Evolutionary conservation across 1,139 yeast species (phyloP).

Genomic region (Petasospora fabianii): DNA sequence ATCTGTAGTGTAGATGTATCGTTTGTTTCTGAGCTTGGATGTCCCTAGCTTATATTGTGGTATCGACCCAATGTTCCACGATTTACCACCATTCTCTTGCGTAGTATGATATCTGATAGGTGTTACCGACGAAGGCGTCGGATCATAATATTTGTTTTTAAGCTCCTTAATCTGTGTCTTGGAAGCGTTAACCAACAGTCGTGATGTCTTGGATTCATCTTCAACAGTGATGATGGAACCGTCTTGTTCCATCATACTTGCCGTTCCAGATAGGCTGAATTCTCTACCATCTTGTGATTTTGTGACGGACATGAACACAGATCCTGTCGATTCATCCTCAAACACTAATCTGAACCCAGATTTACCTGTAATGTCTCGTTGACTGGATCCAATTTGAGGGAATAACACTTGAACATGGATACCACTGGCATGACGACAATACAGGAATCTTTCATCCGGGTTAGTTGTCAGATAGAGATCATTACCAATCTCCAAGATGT

Average conservation of each 20-base stretch:
- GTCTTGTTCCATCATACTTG: constrained; percentile 15
- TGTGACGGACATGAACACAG: constrained; percentile 1
- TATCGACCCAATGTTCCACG: constrained; percentile 46
- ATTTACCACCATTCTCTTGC: constrained; percentile 28
- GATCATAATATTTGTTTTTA: constrained; percentile 1
- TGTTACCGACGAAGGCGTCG: constrained; percentile 3
- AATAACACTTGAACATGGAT: constrained; percentile 43
- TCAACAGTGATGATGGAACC: constrained; percentile 5
- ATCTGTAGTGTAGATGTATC: constrained; percentile 21
- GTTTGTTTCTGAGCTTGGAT: constrained; percentile 20
- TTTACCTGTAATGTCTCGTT: constrained; percentile 23
- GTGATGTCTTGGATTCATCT: neutral
- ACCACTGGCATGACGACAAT: constrained; percentile 56
- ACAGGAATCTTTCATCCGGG: constrained; percentile 52
- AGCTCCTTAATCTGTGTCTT: constrained; percentile 9
- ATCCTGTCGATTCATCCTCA: neutral
- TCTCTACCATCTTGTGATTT: constrained; percentile 6
- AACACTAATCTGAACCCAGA: constrained; percentile 23
- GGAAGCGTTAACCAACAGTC: too few species aligned
- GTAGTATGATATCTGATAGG: constrained; percentile 18
- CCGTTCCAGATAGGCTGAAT: constrained; percentile 13
- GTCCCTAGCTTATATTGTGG: constrained; percentile 33
- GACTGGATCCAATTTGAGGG: constrained; percentile 29
- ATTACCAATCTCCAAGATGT: constrained; percentile 46
- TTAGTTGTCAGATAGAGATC: constrained; percentile 55